Evolutionary conservation across 192 early-diverging fungal genomes (phyloP).

Genomic region (Mortierella alpina): DNA sequence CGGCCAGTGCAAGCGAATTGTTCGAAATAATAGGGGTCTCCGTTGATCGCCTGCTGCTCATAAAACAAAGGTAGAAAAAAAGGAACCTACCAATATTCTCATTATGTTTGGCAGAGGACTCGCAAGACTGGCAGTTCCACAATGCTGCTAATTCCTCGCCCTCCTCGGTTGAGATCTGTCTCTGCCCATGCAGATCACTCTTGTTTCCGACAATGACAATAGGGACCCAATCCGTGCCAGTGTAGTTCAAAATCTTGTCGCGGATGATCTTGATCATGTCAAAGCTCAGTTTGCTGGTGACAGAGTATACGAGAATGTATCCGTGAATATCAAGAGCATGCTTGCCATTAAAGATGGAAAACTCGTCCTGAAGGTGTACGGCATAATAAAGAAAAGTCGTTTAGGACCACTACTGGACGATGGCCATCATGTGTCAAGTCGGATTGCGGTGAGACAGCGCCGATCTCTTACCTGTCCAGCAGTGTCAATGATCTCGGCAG

Average conservation of each 20-base stretch:
- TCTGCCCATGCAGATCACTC: constrained; percentile 81
- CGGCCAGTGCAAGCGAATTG: background rate
- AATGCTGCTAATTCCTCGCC: constrained; percentile 79
- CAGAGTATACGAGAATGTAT: constrained; percentile 94
- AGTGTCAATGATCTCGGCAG: constrained; percentile 93
- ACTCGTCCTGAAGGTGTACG: constrained; percentile 78
- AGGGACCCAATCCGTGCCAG: constrained; percentile 90
- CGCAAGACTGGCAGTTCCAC: constrained; percentile 89
- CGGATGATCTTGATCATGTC: constrained; percentile 91
- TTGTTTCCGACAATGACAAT: constrained; percentile 96
- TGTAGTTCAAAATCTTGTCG: constrained; percentile 94
- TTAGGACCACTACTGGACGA: background rate
- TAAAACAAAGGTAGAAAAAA: no score
- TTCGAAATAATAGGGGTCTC: no score
- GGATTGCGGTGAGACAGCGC: background rate
- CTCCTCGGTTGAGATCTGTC: constrained; percentile 84
- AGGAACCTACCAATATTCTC: constrained; percentile 79
- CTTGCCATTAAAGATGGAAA: constrained; percentile 90
- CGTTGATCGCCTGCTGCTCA: background rate
- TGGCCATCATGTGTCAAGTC: background rate
- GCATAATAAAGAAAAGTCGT: background rate
- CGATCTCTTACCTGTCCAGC: constrained; percentile 83
- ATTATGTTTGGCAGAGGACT: constrained; percentile 93
- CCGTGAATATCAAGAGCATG: constrained; percentile 93
- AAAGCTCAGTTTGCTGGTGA: constrained; percentile 85